Percentiles rank a stretch among this genome's conserved stretches.
Evolutionary conservation across 2,329 filamentous ascomycete genomes (phyloP).

Genomic region (Fusarium secorum): DNA sequence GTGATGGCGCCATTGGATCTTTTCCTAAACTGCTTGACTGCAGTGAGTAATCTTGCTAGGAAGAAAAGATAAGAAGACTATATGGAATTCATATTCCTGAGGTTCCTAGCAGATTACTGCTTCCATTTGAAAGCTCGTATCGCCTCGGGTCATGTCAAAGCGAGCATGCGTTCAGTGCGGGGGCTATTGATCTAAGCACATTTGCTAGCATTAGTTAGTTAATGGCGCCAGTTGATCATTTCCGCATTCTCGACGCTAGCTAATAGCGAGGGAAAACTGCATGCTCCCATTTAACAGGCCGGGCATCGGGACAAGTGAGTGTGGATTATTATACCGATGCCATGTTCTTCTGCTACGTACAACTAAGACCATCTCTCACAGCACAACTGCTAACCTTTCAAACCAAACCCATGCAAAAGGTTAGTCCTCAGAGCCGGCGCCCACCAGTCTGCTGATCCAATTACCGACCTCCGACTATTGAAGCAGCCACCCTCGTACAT

Average conservation of each 20-base stretch:
- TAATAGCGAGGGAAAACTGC: neutral
- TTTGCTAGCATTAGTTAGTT: neutral
- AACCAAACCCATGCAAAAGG: accelerated
- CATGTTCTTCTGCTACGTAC: neutral
- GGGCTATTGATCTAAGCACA: neutral
- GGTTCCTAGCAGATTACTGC: accelerated
- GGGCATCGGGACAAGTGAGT: accelerated
- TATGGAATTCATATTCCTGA: neutral
- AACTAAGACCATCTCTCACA: too few species aligned
- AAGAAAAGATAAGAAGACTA: accelerated
- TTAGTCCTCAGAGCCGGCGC: accelerated
- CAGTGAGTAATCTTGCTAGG: too few species aligned
- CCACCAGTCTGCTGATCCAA: accelerated
- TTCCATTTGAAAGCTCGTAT: neutral
- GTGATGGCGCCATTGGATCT: neutral
- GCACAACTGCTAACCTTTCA: accelerated
- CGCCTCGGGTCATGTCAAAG: neutral
- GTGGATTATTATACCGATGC: neutral
- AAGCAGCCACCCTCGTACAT: accelerated
- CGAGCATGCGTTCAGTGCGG: neutral
- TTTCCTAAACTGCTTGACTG: accelerated
- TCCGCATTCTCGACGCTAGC: neutral
- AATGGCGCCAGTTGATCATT: neutral
- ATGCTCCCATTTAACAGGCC: neutral
- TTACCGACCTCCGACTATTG: neutral